Percentiles rank a stretch among this genome's conserved stretches.
Conservation (phyloP, 2,329 filamentous ascomycete genomes). For the Anthostomella pinea region DNA sequence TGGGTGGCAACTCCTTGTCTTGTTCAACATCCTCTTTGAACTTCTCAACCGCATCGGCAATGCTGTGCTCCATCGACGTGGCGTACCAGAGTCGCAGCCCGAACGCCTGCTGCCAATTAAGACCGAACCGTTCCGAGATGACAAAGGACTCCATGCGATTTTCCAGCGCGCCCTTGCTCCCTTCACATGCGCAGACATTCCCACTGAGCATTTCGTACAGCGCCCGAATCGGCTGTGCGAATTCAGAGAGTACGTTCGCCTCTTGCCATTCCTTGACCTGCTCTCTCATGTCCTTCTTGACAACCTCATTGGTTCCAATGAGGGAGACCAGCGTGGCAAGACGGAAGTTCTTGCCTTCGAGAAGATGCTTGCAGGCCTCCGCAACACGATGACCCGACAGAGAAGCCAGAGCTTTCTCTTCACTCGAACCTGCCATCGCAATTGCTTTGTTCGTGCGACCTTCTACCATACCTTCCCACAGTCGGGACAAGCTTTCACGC, state of each 20-base stretch:
- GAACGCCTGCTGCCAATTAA: slow-evolving; percentile 94
- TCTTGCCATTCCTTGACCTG: slow-evolving; percentile 85
- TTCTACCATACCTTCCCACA: slow-evolving; percentile 66
- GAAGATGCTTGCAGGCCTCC: slow-evolving; percentile 77
- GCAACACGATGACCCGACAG: slow-evolving; percentile 75
- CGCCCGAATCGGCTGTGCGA: slow-evolving; percentile 77
- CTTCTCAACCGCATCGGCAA: slow-evolving; percentile 68
- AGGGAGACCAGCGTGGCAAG: slow-evolving; percentile 83
- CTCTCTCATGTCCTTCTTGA: slow-evolving; percentile 70
- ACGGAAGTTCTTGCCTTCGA: slow-evolving; percentile 74
- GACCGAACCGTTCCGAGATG: slow-evolving; percentile 76
- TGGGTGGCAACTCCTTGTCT: slow-evolving; percentile 68
- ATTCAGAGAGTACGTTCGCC: slow-evolving; percentile 81
- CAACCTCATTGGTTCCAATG: slow-evolving; percentile 68
- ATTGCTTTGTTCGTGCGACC: slow-evolving; percentile 52
- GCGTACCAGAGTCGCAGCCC: slow-evolving; percentile 89
- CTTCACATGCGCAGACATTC: slow-evolving; percentile 80
- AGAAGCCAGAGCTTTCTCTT: slow-evolving; percentile 81
- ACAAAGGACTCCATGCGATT: slow-evolving; percentile 77
- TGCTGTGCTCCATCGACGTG: slow-evolving; percentile 62
- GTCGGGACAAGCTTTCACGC: slow-evolving; percentile 64
- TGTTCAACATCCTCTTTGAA: slow-evolving; percentile 73
- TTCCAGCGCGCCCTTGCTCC: slow-evolving; percentile 71
- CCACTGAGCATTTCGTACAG: slow-evolving; percentile 88
- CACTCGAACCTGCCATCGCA: slow-evolving; percentile 59